A percentile compares a stretch with the other conserved stretches of the same genome.
Evolutionary conservation across 2,329 filamentous ascomycete genomes (phyloP).

Genomic region (Aspergillus sp.): DNA sequence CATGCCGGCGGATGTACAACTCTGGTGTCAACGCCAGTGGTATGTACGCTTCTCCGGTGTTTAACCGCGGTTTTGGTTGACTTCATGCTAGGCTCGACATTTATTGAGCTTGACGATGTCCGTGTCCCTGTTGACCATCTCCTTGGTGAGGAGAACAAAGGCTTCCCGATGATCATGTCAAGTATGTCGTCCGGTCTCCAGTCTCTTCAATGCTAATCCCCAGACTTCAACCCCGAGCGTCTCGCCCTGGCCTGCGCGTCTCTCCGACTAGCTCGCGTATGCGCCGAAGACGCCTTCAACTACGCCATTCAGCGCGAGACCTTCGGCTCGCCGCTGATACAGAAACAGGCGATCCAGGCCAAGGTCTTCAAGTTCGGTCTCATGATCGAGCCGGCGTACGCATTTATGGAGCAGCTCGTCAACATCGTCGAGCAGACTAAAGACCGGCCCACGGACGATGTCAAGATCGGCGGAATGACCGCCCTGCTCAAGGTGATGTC

Average conservation of each 20-base stretch:
- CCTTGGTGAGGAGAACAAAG: slow-evolving; percentile 58
- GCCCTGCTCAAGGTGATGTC: slow-evolving; percentile 45
- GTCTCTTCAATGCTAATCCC: not conserved
- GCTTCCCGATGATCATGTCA: slow-evolving; percentile 65
- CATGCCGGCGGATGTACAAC: slow-evolving; percentile 44
- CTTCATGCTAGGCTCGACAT: slow-evolving; percentile 37
- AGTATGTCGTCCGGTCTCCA: slow-evolving; percentile 29
- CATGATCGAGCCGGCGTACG: slow-evolving; percentile 52
- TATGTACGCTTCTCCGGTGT: slow-evolving; percentile 12
- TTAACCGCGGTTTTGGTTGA: not conserved
- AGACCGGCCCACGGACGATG: slow-evolving; percentile 26
- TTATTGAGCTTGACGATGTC: slow-evolving; percentile 65
- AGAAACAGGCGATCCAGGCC: slow-evolving; percentile 50
- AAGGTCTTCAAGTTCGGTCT: slow-evolving; percentile 53
- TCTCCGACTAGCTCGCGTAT: slow-evolving; percentile 53
- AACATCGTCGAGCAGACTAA: slow-evolving; percentile 43
- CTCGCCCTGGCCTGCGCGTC: slow-evolving; percentile 56
- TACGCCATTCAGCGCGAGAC: slow-evolving; percentile 57
- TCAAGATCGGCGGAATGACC: slow-evolving; percentile 44
- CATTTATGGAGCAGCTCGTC: slow-evolving; percentile 53
- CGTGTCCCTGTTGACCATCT: slow-evolving; percentile 60
- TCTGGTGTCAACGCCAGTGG: slow-evolving; percentile 59
- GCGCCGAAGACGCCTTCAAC: slow-evolving; percentile 50
- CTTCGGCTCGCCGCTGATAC: slow-evolving; percentile 50
- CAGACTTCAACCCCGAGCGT: slow-evolving; percentile 66